A percentile compares a stretch with the other conserved stretches of the same genome.
Conservation (phyloP, 768 basidiomycete genomes). For the Leucosporidium scottii region DNA sequence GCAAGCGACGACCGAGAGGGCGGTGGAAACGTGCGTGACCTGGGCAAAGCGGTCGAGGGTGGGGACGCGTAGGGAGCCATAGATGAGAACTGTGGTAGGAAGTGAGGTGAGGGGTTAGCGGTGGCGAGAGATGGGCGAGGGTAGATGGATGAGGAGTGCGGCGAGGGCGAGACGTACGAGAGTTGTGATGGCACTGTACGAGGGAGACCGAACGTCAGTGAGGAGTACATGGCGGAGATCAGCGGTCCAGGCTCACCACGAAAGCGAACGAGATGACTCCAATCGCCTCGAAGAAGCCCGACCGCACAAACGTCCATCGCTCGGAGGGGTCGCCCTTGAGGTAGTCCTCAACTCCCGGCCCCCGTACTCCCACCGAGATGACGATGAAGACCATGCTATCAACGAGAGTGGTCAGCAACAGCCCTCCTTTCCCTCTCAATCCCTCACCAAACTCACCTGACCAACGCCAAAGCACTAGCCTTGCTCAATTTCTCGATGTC, state of each 20-base stretch:
- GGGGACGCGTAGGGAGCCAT: slow-evolving; percentile 83
- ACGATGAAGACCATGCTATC: slow-evolving; percentile 88
- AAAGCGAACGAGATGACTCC: slow-evolving; percentile 92
- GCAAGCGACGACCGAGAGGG: slow-evolving; percentile 70
- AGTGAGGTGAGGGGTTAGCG: neutral
- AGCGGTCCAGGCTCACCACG: slow-evolving; percentile 45
- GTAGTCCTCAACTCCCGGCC: slow-evolving; percentile 62
- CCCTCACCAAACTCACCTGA: slow-evolving; percentile 42
- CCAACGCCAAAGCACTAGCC: slow-evolving; percentile 79
- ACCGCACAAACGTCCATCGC: slow-evolving; percentile 65
- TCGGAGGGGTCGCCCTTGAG: slow-evolving; percentile 69
- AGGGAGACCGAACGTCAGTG: neutral
- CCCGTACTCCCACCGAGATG: slow-evolving; percentile 70
- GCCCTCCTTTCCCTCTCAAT: neutral
- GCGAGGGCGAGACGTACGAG: slow-evolving; percentile 42
- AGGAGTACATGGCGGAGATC: neutral
- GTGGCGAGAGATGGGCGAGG: neutral
- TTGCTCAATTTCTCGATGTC: slow-evolving; percentile 96
- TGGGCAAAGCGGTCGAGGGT: slow-evolving; percentile 87
- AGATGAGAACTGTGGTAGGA: slow-evolving; percentile 59
- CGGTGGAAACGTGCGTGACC: slow-evolving; percentile 87
- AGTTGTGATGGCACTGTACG: slow-evolving; percentile 82
- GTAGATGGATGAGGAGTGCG: neutral
- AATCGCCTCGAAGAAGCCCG: slow-evolving; percentile 86
- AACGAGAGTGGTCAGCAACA: neutral